Percentiles rank a stretch among this genome's conserved stretches.
These are phyloP conservation scores for Pichia kudriavzevii DNA, from an alignment of 1,139 yeast species.

Conservation along the genomic window DNA sequence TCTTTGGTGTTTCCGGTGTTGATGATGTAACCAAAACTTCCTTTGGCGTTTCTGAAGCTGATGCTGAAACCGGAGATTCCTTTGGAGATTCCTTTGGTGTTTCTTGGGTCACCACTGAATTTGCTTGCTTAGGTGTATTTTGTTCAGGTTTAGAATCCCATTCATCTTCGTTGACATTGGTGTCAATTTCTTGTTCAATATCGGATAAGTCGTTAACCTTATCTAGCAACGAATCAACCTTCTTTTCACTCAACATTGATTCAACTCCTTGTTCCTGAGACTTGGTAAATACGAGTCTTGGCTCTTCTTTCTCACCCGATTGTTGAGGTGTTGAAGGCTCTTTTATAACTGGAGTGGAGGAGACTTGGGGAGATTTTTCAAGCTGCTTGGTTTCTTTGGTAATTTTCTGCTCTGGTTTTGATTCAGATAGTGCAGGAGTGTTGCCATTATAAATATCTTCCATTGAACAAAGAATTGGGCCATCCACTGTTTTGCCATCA, in stretches of 20 bases:
- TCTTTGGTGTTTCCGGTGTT: conserved; percentile 12
- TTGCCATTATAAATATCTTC: conserved; percentile 72
- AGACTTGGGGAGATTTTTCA: background rate
- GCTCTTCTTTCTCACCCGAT: conserved; percentile 14
- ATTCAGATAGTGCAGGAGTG: conserved; percentile 29
- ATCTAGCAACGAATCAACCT: conserved; percentile 41
- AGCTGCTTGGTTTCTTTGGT: background rate
- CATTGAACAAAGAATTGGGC: conserved; percentile 77
- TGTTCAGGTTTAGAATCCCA: conserved; percentile 8
- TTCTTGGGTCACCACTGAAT: conserved; percentile 1
- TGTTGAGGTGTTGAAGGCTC: conserved; percentile 4
- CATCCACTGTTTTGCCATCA: conserved; percentile 65
- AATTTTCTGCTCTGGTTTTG: conserved; percentile 13
- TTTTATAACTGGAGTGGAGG: background rate
- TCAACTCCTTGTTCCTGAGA: conserved; percentile 34
- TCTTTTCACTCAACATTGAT: conserved; percentile 40
- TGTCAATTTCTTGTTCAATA: conserved; percentile 38
- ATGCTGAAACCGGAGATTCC: background rate
- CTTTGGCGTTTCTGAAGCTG: conserved; percentile 5
- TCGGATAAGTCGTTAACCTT: conserved; percentile 32
- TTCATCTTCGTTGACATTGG: conserved; percentile 22
- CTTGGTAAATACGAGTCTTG: conserved; percentile 18
- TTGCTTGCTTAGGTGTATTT: background rate
- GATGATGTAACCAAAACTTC: conserved; percentile 3
- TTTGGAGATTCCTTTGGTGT: background rate